Evolutionary conservation across 2,329 filamentous ascomycete species (phyloP).

Genomic region (Venturia pyrina): DNA sequence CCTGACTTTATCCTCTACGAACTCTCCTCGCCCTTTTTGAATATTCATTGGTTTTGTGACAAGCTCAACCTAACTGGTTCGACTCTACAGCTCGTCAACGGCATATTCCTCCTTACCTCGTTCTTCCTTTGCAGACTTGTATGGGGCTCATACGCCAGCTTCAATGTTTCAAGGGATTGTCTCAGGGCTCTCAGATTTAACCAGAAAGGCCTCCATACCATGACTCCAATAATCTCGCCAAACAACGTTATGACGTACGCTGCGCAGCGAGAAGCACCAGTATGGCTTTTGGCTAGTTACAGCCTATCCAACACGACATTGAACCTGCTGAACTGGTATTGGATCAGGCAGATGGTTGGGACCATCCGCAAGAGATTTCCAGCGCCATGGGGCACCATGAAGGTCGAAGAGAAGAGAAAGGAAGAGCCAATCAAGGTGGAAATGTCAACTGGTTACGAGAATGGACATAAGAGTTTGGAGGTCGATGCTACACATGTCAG

Average conservation of each 20-base stretch:
- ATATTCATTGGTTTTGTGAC: conserved; percentile 88
- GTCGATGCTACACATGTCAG: conserved; percentile 9
- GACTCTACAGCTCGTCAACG: conserved; percentile 43
- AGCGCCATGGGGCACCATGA: conserved; percentile 40
- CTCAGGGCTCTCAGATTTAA: conserved; percentile 22
- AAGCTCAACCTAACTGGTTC: conserved; percentile 74
- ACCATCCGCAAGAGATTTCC: conserved; percentile 69
- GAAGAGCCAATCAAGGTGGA: conserved; percentile 5
- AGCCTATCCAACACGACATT: conserved; percentile 60
- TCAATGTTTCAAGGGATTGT: conserved; percentile 55
- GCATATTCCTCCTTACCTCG: conserved; percentile 30
- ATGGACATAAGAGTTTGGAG: conserved; percentile 9
- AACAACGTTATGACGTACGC: conserved; percentile 37
- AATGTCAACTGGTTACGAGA: conserved; percentile 2
- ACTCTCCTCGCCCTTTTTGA: conserved; percentile 74
- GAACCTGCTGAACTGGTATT: conserved; percentile 71
- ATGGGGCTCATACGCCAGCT: conserved; percentile 65
- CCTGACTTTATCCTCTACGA: conserved; percentile 79
- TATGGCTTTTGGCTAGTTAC: conserved; percentile 62
- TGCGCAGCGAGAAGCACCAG: conserved; percentile 32
- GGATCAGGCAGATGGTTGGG: conserved; percentile 80
- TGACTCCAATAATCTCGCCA: not conserved
- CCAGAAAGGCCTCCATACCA: conserved; percentile 18
- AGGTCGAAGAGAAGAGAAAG: conserved; percentile 14
- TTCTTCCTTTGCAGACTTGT: conserved; percentile 35